These are phyloP conservation scores for Fraxinus excelsior DNA, from an alignment of 257 asterid genomes.

Conservation along the genomic window DNA sequence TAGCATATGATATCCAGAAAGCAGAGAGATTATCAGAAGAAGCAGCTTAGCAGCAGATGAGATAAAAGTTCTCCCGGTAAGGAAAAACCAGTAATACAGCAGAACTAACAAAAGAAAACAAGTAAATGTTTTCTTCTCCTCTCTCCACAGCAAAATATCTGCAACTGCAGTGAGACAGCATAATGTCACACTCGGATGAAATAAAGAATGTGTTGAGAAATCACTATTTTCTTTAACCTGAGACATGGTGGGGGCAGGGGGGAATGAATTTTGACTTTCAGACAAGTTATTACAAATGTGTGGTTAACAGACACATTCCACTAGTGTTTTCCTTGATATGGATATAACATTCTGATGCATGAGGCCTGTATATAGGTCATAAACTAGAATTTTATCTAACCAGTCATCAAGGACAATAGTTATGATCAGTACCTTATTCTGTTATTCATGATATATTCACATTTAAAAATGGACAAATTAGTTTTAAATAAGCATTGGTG, in stretches of 20 bases:
- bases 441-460: background rate
- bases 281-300: background rate
- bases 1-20: constrained; percentile 59
- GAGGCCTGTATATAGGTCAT: background rate
- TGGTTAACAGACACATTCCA: background rate
- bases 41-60: constrained; percentile 75
- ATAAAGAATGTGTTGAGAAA: background rate
- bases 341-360: background rate
- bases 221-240: constrained; percentile 3
- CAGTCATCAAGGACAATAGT: background rate
- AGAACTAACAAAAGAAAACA: constrained; percentile 60
- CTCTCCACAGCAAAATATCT: constrained; percentile 93
- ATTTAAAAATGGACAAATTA: background rate
- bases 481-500: background rate
- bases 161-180: constrained; percentile 66
- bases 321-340: background rate
- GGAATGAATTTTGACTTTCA: background rate
- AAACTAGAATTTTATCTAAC: background rate
- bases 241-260: background rate
- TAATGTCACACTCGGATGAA: constrained; percentile 28
- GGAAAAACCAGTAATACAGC: constrained; percentile 82
- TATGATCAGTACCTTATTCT: background rate
- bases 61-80: constrained; percentile 69
- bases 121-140: constrained; percentile 72
- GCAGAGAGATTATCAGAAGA: constrained; percentile 53